Base-by-base conservation (phyloP, 371 early-diverging fungal species). In the Zopfochytrium polystomum region DNA sequence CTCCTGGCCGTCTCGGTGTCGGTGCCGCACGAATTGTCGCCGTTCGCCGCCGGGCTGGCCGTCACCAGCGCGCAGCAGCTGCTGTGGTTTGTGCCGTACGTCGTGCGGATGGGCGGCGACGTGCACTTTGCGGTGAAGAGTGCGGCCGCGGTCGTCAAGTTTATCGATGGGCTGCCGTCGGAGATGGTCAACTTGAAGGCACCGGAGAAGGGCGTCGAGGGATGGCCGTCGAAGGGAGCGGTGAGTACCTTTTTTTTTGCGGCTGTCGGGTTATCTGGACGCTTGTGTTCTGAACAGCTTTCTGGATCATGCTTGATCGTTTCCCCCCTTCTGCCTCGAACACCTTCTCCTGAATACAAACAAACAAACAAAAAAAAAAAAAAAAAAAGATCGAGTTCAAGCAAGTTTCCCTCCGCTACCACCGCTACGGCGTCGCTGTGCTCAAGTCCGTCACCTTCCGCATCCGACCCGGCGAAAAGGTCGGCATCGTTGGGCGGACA, bases 31-130 rank as follows among this genome's bases (percentile, higher is more conserved):
- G 62, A 51, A n/a, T 67, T 71, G 2, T 33, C 68, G 7, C 75
- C 80, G 0, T 70, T 82, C 0, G 59, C 63, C 43, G 75, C 80
- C 3, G 90, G 90, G 55, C 68, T 89, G 13, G 86, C 85, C 6
- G 52, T 89, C 18, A 79, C 86, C 7, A 86, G 86, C 65, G 84
- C 87, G 6, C 72, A 86, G 7, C 87, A 87, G 67, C 65, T 88
- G 64, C 71, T 87, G 42, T 76, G 88, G 15, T 89, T 88, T 69
- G 76, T 83, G 18, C 88, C 86, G 60, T 88, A 86, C 86, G 76
- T 83, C 20, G 73, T 87, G 29, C 77, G 86, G 20, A 77, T 76
- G 70, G 59, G 73, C 5, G 73, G 80, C 18, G 88, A 87, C 44
- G 83, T 86, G 31, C 80, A 80, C 46, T 66, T 69, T 31, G 71